Conservation (phyloP, 805 yeast genomes). For the Ogataea polymorpha region DNA sequence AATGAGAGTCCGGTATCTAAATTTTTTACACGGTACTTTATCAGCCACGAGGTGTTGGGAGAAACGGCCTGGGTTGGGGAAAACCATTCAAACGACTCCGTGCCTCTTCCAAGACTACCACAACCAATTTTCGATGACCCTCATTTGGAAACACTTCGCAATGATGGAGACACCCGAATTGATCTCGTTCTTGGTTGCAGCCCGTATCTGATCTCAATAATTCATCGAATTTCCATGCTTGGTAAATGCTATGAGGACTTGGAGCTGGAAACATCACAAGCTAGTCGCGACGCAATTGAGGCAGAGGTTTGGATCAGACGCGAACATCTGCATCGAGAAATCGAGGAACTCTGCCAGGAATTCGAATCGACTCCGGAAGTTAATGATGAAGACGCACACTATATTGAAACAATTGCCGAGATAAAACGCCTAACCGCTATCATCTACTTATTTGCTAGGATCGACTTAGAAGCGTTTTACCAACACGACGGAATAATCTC, state of each 20-base stretch:
- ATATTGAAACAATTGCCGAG: constrained; percentile 35
- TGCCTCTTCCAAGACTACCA: background rate
- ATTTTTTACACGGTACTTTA: constrained; percentile 38
- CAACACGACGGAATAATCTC: constrained; percentile 15
- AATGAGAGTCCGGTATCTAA: constrained; percentile 33
- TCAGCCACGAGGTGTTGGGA: constrained; percentile 43
- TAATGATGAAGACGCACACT: constrained; percentile 15
- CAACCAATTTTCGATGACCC: constrained; percentile 24
- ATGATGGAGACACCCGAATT: constrained; percentile 34
- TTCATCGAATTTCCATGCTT: constrained; percentile 36
- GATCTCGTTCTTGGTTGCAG: constrained; percentile 41
- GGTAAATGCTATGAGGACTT: constrained; percentile 37
- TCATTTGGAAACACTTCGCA: constrained; percentile 31
- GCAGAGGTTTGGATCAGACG: constrained; percentile 12
- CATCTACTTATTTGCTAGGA: constrained; percentile 36
- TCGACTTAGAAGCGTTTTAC: constrained; percentile 28
- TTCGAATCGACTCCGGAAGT: constrained; percentile 26
- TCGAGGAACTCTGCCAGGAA: constrained; percentile 23
- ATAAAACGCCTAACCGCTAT: constrained; percentile 36
- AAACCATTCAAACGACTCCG: constrained; percentile 5
- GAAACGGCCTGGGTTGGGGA: constrained; percentile 39
- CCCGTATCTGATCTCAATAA: constrained; percentile 36
- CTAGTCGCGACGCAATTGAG: constrained; percentile 3
- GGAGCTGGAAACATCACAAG: constrained; percentile 23
- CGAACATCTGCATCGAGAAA: constrained; percentile 29